Base-by-base conservation (phyloP, 176 grass and related monocot genomes). In the Oryza glumipatula region DNA sequence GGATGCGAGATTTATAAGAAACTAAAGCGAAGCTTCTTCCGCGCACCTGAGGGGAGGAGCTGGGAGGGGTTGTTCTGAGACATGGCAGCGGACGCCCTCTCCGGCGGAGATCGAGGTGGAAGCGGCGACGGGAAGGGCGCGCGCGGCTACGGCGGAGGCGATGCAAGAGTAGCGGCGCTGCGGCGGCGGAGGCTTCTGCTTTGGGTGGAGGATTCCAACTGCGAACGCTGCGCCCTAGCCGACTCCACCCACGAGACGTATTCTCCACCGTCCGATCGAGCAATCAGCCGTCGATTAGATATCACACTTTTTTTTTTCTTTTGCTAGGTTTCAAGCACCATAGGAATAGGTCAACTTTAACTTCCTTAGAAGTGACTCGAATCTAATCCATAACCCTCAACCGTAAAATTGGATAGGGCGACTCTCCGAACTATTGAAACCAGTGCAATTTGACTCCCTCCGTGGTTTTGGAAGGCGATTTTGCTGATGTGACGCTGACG, bases 31-130 rank as follows among this genome's bases (percentile, higher is more conserved):
- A 79, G n/a, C 13, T 67, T 71, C 45, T 83, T 45, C 17, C 7
- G 36, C 65, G 19, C 38, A 94, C 96, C 93, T 86, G 96, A 94
- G 71, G 96, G 96, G 58, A 99, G 96, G 30, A 99, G 91, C 83
- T 96, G 96, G 52, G 96, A 99, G 12, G 96, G 96, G 78, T 99
- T 99, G 83, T 89, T 93, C 84, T 93, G 94, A 86, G 94, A 96
- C 84, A 91, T 91, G 52, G 6, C 43, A 21, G 51, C 65, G 17
- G n/a, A 23, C 61, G 12, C 12, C 13, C 47, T 49, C 64, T 65
- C 69, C 16, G 73, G 7, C 67, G 35, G 47, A n/a, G 56, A 12
- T 35, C 15, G 30, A 67, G 70, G 35, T 8, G 10, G 56, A 11
- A n/a, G 63, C 0, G 58, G 52, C 52, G n/a, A 21, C 32, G 54